Evolutionary conservation across 768 basidiomycete species (phyloP).

Genomic region (Suillus luteus): DNA sequence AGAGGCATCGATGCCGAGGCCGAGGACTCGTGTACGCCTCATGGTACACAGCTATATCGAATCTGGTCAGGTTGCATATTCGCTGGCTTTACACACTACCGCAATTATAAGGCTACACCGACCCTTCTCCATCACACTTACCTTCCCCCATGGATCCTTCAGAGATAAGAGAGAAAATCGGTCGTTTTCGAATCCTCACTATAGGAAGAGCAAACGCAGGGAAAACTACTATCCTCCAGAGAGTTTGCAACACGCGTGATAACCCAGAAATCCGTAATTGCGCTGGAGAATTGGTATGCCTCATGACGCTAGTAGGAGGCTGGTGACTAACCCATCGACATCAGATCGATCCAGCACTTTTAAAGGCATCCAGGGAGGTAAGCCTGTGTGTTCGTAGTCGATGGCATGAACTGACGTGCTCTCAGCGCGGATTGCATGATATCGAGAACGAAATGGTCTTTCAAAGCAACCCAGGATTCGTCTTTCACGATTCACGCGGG

Average conservation of each 20-base stretch:
- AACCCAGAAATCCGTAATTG: constrained; percentile 32
- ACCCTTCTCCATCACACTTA: not conserved
- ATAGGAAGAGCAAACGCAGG: constrained; percentile 45
- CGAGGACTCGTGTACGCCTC: no score
- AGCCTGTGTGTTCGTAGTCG: not conserved
- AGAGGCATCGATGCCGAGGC: no score
- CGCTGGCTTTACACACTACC: not conserved
- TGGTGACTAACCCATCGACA: not conserved
- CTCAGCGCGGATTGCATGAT: constrained; percentile 21
- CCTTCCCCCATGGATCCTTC: constrained; percentile 5
- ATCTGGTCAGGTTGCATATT: no score
- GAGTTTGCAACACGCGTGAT: constrained; percentile 38
- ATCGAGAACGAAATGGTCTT: not conserved
- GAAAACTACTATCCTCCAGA: constrained; percentile 43
- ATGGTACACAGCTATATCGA: no score
- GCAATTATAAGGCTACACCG: not conserved
- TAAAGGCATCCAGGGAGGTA: constrained; percentile 8
- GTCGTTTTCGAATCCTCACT: constrained; percentile 40
- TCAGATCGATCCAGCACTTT: constrained; percentile 9
- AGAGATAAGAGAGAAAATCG: constrained; percentile 1
- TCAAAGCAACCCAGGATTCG: not conserved
- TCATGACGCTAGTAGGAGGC: not conserved
- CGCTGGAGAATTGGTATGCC: constrained; percentile 3
- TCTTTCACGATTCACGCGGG: not conserved
- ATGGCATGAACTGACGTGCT: not conserved